Percentiles rank a stretch among this genome's conserved stretches.
These are phyloP conservation scores for Ustilago lituana DNA, from an alignment of 1,284 basidiomycete species.

Conservation along the genomic window DNA sequence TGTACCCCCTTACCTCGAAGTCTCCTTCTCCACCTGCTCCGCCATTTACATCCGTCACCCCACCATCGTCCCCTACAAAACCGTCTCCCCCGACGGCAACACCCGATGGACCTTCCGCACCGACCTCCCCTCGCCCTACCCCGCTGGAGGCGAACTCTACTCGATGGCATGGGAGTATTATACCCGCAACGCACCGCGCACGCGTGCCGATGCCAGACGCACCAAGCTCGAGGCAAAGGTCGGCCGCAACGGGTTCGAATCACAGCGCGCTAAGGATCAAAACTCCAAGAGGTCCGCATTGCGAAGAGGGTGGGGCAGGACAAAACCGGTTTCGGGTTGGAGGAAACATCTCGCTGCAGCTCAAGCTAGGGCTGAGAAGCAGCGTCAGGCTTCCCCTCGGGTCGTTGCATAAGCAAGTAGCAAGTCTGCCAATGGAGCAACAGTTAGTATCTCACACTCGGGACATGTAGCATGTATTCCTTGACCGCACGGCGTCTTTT, in stretches of 20 bases:
- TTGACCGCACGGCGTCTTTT: no score
- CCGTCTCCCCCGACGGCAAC: conserved; percentile 5
- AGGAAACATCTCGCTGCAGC: conserved; percentile 35
- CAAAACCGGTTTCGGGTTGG: conserved; percentile 40
- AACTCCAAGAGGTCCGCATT: conserved; percentile 48
- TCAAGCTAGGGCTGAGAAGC: conserved; percentile 2
- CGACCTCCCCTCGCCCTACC: conserved; percentile 64
- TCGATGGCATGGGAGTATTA: conserved; percentile 66
- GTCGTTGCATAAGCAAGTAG: conserved; percentile 12
- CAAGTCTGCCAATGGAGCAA: no score
- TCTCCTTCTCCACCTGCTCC: conserved; percentile 89
- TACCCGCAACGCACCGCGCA: conserved; percentile 61
- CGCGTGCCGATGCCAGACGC: conserved; percentile 57
- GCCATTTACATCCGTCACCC: conserved; percentile 94
- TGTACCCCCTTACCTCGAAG: conserved; percentile 93
- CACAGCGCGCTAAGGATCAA: conserved; percentile 54
- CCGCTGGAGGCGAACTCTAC: conserved; percentile 61
- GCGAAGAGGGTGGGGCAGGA: conserved; percentile 58
- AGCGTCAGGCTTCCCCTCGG: neutral
- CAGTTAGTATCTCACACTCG: no score
- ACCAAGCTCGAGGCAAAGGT: conserved; percentile 53
- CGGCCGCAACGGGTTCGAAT: conserved; percentile 53
- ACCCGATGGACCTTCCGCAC: conserved; percentile 48
- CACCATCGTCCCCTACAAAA: conserved; percentile 78
- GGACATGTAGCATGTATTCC: no score